phyloP scores from a whole-genome alignment of 75 land plant species.

The Cunninghamia lanceolata region DNA sequence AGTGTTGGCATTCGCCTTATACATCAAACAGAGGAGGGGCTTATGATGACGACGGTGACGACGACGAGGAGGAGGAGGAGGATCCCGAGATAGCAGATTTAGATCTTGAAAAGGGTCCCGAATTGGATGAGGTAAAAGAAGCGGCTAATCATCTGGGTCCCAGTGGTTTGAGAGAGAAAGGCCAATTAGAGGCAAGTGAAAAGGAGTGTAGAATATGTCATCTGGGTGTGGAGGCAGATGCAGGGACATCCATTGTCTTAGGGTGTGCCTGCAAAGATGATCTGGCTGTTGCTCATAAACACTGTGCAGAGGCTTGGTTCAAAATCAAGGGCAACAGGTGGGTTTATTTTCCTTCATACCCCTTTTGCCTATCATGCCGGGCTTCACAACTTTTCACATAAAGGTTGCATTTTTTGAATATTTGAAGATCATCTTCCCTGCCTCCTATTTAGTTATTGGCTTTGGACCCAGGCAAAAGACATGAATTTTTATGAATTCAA shows the following conservation, averaged over 20 bases:
- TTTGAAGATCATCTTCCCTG: not conserved
- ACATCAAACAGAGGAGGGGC: not conserved
- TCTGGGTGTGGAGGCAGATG: conserved; percentile 41
- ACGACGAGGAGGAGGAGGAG: not conserved
- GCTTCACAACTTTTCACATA: not conserved
- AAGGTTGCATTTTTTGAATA: not conserved
- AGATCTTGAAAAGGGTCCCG: conserved; percentile 10
- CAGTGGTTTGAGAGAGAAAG: not conserved
- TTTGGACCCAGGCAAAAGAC: not conserved
- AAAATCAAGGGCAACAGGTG: conserved; percentile 85
- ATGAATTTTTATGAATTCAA: too few species aligned
- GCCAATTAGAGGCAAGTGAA: conserved; percentile 30
- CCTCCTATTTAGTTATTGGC: too few species aligned
- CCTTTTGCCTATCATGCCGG: not conserved
- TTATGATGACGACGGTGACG: not conserved
- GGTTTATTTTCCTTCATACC: not conserved
- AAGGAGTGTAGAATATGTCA: conserved; percentile 86
- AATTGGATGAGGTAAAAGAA: conserved; percentile 21
- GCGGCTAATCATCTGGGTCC: not conserved
- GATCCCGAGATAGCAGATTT: conserved; percentile 3
- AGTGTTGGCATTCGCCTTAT: conserved; percentile 1
- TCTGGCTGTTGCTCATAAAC: conserved; percentile 66
- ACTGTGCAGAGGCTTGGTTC: conserved; percentile 92
- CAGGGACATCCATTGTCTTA: conserved; percentile 47
- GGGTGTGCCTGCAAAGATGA: conserved; percentile 91